These are phyloP conservation scores for Diplogelasinospora grovesii DNA, from an alignment of 495 filamentous ascomycete genomes.

Conservation along the genomic window DNA sequence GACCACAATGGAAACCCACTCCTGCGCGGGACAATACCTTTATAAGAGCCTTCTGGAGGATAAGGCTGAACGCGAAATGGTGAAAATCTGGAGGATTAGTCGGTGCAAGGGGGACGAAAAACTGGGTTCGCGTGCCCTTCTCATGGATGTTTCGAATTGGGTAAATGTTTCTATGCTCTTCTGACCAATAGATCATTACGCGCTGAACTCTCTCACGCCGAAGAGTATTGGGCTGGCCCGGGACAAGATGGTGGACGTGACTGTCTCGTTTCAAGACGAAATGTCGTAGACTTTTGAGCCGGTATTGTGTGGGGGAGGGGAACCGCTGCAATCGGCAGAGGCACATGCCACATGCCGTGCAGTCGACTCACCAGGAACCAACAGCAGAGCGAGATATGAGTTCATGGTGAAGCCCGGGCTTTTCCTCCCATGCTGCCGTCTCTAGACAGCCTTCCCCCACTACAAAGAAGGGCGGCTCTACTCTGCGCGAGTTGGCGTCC, in stretches of 20 bases:
- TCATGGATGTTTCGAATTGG: conserved; percentile 27
- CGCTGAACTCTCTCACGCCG: conserved; percentile 18
- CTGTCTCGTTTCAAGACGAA: conserved; percentile 17
- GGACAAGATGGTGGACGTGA: not conserved
- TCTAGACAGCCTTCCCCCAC: no score
- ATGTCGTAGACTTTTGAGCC: conserved; percentile 10
- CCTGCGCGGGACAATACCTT: no score
- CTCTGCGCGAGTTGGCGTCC: no score
- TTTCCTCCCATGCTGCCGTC: no score
- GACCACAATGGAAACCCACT: no score
- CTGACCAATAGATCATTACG: conserved; percentile 30
- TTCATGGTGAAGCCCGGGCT: no score
- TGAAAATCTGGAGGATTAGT: conserved; percentile 4
- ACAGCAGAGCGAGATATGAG: no score
- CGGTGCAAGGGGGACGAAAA: conserved; percentile 13
- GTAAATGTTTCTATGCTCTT: conserved; percentile 19
- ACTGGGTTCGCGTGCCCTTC: conserved; percentile 16
- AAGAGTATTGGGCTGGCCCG: conserved; percentile 4
- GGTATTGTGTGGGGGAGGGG: no score
- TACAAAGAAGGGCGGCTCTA: no score
- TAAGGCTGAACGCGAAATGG: conserved; percentile 7
- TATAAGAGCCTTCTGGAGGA: no score
- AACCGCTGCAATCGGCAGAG: no score
- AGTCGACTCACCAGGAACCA: conserved; percentile 1
- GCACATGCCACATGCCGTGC: no score